Evolutionary conservation across 345 rosid genomes (phyloP).

Genomic region (Anacardium occidentale): DNA sequence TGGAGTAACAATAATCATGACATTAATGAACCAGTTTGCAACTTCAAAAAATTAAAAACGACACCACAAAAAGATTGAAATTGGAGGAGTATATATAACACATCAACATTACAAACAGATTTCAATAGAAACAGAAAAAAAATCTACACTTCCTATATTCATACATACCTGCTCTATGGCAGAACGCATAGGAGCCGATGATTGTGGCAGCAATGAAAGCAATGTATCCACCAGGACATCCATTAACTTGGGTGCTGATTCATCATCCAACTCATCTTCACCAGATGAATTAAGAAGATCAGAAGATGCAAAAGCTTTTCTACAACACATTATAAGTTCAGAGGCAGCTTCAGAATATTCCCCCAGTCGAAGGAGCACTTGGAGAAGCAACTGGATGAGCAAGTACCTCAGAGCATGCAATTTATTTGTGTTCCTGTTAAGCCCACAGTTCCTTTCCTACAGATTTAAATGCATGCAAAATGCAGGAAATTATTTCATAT

Average conservation of each 20-base stretch:
- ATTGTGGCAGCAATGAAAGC: slow-evolving; percentile 84
- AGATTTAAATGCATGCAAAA: slow-evolving; percentile 22
- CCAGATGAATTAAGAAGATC: slow-evolving; percentile 53
- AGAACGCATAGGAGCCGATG: slow-evolving; percentile 86
- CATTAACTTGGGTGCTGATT: slow-evolving; percentile 66
- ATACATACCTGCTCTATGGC: slow-evolving; percentile 78
- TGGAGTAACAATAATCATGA: not conserved
- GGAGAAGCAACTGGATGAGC: slow-evolving; percentile 81
- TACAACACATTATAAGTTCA: slow-evolving; percentile 83
- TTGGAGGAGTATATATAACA: not conserved
- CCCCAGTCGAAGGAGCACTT: slow-evolving; percentile 81
- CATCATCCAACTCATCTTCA: slow-evolving; percentile 61
- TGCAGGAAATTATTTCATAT: not conserved
- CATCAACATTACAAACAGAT: not conserved
- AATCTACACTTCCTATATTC: not conserved
- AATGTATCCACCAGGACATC: slow-evolving; percentile 87
- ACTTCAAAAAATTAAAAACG: not conserved
- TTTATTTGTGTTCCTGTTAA: slow-evolving; percentile 42
- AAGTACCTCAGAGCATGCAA: slow-evolving; percentile 70
- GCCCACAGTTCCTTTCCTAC: slow-evolving; percentile 73
- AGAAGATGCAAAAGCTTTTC: slow-evolving; percentile 63
- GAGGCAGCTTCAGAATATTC: slow-evolving; percentile 75
- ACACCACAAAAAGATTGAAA: not conserved
- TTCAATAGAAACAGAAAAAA: not conserved
- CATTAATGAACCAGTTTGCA: not conserved